Conservation (phyloP, 352 stramenopile genomes). For the Globisporangium emineosum region DNA sequence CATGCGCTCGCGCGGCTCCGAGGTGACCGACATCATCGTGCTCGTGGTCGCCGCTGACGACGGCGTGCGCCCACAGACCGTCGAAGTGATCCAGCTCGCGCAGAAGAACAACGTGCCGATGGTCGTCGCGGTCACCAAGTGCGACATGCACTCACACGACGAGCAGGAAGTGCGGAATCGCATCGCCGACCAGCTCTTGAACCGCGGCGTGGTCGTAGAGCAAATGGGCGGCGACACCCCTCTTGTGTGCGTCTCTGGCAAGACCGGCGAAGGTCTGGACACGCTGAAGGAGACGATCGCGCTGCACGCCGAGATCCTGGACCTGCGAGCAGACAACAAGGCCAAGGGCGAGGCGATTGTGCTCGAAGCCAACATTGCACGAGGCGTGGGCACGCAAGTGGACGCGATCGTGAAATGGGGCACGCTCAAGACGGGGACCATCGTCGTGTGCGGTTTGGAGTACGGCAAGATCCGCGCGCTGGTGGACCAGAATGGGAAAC, state of each 20-base stretch:
- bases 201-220: slow-evolving; percentile 93
- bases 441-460: slow-evolving; percentile 94
- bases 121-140: slow-evolving; percentile 98
- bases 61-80: slow-evolving; percentile 97
- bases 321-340: slow-evolving; percentile 92
- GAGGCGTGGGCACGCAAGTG: slow-evolving; percentile 92
- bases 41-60: slow-evolving; percentile 99
- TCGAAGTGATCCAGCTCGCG: slow-evolving; percentile 94
- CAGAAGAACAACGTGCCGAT: slow-evolving; percentile 94
- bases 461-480: slow-evolving; percentile 91
- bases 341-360: slow-evolving; percentile 92
- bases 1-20: slow-evolving; percentile 96
- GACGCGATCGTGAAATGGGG: slow-evolving; percentile 97
- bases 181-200: slow-evolving; percentile 87
- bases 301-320: slow-evolving; percentile 94
- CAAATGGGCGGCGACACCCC: slow-evolving; percentile 93
- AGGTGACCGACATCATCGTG: slow-evolving; percentile 97
- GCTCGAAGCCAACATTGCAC: slow-evolving; percentile 94
- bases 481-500: slow-evolving; percentile 65
- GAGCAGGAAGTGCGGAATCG: slow-evolving; percentile 58
- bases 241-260: slow-evolving; percentile 95
- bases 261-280: slow-evolving; percentile 93
- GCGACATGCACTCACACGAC: slow-evolving; percentile 88
- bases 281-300: slow-evolving; percentile 96
- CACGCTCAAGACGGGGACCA: slow-evolving; percentile 92